Base-by-base conservation (phyloP, 805 yeast species). In the Maudiozyma bulderi region DNA sequence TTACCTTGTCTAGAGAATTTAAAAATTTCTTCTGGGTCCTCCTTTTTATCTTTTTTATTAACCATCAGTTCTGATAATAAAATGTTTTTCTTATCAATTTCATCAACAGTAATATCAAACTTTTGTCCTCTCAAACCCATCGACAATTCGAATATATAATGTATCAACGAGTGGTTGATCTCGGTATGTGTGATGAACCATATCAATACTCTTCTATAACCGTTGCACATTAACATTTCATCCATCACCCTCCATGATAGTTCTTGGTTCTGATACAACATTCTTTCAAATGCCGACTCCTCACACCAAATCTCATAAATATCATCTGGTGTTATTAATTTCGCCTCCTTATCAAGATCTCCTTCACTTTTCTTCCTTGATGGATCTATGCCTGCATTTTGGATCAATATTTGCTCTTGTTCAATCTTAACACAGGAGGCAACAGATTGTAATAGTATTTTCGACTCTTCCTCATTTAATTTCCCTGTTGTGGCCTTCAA, bases 221-320 rank as follows among this genome's bases (percentile, higher is more conserved):
- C 88, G 49, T 69, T 67, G 46, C 81, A 76, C 86, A 84, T 82
- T 47, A 84, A 67, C 72, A 85, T 67, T 63, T 85, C 91, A 62
- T 83, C 89, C 60, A 83, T 67, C 47, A 83, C 67, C 14, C 75
- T 68, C 59, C 78, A 75, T 0, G 81, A 75, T 3, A 80, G 65
- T 9, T 72, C 67, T 5, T 78, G 78, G 58, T 82, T 81, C 48
- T 68, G 65, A 28, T 70, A 71, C 15, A 82, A 57, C 50, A 81
- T 67, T 39, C 73, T 68, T 52, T 78, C 83, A 59, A 82, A 80
- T 1, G 70, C 68, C 62, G 59, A 60, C 49, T 68, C 71, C 8
- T 68, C 59, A 38, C 74, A 69, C 66, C 78, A 70, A 49, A 64
- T 67, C 44, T 71, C 69, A 57, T 78, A 75, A 13, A 83, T 70